phyloP scores from a whole-genome alignment of 176 grass and related monocot species.

The Aegilops longissima region DNA sequence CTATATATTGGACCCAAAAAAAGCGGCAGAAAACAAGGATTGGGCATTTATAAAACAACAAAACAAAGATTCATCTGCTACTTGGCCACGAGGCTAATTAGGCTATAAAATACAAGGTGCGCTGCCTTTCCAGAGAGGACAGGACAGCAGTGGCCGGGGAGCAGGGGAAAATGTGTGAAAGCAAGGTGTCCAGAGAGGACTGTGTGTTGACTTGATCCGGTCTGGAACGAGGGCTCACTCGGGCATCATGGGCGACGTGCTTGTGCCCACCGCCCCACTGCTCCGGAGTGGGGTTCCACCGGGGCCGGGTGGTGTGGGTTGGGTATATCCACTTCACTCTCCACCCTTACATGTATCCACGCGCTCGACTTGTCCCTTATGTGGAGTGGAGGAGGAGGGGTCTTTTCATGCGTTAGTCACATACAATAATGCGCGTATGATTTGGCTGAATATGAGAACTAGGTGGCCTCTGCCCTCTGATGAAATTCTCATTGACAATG shows the following conservation, averaged over 20 bases:
- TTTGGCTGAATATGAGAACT: too few relatives aligned
- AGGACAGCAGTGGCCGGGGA: not conserved
- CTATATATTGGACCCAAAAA: not conserved
- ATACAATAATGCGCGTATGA: too few relatives aligned
- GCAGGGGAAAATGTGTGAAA: not conserved
- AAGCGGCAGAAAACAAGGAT: not conserved
- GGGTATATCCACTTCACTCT: not conserved
- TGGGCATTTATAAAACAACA: not conserved
- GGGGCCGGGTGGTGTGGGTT: not conserved
- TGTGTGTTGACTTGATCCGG: conserved; percentile 14
- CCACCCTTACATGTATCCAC: not conserved
- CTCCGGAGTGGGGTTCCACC: not conserved
- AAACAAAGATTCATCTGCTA: not conserved
- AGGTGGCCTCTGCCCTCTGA: too few relatives aligned
- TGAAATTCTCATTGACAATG: too few relatives aligned
- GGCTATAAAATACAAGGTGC: not conserved
- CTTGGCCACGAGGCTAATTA: not conserved
- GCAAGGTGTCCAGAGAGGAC: not conserved
- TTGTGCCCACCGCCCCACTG: conserved; percentile 9
- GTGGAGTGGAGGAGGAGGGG: too few relatives aligned
- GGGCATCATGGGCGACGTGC: not conserved
- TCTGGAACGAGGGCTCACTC: not conserved
- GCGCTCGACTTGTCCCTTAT: too few relatives aligned
- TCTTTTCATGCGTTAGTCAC: too few relatives aligned
- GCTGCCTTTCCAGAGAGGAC: conserved; percentile 15